phyloP scores from a whole-genome alignment of 2,329 filamentous ascomycete species.

The Colletotrichum somersetense region DNA sequence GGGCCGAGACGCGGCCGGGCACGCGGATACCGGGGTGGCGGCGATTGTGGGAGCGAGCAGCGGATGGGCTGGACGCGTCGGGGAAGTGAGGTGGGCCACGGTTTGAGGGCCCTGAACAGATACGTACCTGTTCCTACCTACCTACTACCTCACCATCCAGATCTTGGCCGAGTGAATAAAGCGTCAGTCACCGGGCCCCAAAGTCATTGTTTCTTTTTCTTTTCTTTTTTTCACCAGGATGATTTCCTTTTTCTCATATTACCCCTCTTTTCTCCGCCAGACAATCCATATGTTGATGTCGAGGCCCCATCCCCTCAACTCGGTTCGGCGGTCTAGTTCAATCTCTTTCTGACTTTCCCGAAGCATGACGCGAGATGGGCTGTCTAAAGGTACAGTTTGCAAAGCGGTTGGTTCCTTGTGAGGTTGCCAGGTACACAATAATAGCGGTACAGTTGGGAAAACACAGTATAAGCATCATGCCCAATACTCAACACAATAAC shows the following conservation, averaged over 20 bases:
- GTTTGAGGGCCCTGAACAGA: background rate
- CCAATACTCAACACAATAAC: no score
- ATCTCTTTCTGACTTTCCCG: background rate
- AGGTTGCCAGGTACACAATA: no score
- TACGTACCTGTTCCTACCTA: background rate
- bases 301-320: background rate
- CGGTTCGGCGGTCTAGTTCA: conserved; percentile 3
- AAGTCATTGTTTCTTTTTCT: conserved; percentile 4
- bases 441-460: no score
- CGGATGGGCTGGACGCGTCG: background rate
- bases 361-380: no score
- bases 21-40: conserved; percentile 8
- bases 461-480: no score
- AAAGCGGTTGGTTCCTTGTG: no score
- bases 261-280: background rate
- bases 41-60: background rate
- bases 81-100: conserved; percentile 9
- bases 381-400: no score
- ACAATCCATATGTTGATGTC: background rate
- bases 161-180: background rate
- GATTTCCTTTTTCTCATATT: background rate
- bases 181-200: background rate
- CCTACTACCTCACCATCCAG: background rate
- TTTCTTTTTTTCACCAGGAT: background rate
- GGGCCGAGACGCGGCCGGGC: conserved; percentile 12